phyloP scores from a whole-genome alignment of 371 early-diverging fungal species.

The Choanephora cucurbitarum region DNA sequence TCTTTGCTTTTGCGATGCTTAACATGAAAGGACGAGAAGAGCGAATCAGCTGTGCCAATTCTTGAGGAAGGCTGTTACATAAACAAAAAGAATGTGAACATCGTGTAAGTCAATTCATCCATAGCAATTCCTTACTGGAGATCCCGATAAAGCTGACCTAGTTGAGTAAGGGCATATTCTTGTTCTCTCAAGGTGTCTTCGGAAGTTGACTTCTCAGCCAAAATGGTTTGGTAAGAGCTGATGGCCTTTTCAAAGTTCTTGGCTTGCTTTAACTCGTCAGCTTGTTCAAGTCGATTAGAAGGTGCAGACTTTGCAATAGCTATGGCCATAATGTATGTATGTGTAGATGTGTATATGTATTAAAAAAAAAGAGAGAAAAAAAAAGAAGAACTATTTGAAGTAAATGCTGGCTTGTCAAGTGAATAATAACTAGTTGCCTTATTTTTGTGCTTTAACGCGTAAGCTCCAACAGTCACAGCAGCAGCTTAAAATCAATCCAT shows the following conservation, averaged over 20 bases:
- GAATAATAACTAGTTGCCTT: no score
- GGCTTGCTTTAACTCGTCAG: conserved; percentile 51
- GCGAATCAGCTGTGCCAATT: conserved; percentile 81
- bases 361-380: conserved; percentile 10
- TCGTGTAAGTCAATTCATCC: neutral
- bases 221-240: conserved; percentile 53
- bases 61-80: conserved; percentile 66
- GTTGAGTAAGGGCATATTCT: conserved; percentile 61
- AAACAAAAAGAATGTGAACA: neutral
- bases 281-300: conserved; percentile 47
- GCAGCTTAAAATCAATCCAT: no score
- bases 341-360: neutral
- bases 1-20: conserved; percentile 93
- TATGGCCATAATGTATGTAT: conserved; percentile 13
- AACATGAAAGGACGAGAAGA: conserved; percentile 78
- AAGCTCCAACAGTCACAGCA: no score
- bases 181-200: conserved; percentile 53
- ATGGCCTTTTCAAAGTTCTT: conserved; percentile 56
- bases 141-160: conserved; percentile 67
- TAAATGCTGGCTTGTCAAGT: no score
- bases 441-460: no score
- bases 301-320: conserved; percentile 17
- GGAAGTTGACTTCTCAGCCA: conserved; percentile 33
- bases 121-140: conserved; percentile 46
- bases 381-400: neutral